These are phyloP conservation scores for Helianthus tuberosus DNA, from an alignment of 129 eudicot species.

Conservation along the genomic window DNA sequence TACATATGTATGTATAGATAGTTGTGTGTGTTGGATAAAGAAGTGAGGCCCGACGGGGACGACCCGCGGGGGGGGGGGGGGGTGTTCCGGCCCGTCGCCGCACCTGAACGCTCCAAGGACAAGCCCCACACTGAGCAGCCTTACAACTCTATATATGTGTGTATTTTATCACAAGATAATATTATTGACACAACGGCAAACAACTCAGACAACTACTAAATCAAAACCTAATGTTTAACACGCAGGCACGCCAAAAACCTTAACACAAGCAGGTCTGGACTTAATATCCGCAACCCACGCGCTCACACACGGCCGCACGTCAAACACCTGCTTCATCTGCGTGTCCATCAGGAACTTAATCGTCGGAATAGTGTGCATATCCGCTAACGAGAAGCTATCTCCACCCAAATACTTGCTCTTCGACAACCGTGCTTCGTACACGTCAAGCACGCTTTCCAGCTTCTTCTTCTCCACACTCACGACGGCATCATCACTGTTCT, in stretches of 20 bases:
- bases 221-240: neutral
- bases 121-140: too few relatives aligned
- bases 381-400: slow-evolving; percentile 54
- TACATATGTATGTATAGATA: too few relatives aligned
- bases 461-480: slow-evolving; percentile 37
- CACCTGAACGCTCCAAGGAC: too few relatives aligned
- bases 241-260: slow-evolving; percentile 25
- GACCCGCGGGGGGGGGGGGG: too few relatives aligned
- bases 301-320: slow-evolving; percentile 46
- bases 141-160: neutral
- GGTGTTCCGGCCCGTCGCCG: too few relatives aligned
- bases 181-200: neutral
- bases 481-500: slow-evolving; percentile 15
- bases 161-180: too few relatives aligned
- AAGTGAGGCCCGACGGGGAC: too few relatives aligned
- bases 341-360: slow-evolving; percentile 48
- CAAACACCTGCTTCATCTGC: slow-evolving; percentile 32
- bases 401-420: slow-evolving; percentile 64
- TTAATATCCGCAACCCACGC: slow-evolving; percentile 52
- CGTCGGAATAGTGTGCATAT: slow-evolving; percentile 48
- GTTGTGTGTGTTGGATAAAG: too few relatives aligned
- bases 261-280: slow-evolving; percentile 61
- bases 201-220: neutral
- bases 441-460: slow-evolving; percentile 53
- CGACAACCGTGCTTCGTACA: slow-evolving; percentile 31